Percentiles rank a stretch among this genome's conserved stretches.
These are phyloP conservation scores for Mycena rosella DNA, from an alignment of 768 basidiomycete species.

Conservation along the genomic window DNA sequence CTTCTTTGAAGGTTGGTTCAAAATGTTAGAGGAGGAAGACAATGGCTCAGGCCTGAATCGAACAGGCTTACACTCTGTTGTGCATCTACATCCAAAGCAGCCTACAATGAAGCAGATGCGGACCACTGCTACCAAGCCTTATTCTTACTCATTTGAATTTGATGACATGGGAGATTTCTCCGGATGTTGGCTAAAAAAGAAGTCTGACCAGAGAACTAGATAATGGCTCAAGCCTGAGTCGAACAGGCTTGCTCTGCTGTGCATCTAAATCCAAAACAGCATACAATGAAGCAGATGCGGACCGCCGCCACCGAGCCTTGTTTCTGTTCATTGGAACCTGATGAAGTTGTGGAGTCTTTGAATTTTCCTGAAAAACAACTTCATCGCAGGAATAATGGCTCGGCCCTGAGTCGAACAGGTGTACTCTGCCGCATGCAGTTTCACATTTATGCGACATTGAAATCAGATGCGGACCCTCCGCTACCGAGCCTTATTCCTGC, in stretches of 20 bases:
- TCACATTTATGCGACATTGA: too few relatives aligned
- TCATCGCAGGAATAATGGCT: background rate
- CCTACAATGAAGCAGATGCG: background rate
- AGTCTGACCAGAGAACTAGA: too few relatives aligned
- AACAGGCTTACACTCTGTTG: background rate
- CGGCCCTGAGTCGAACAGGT: conserved; percentile 7
- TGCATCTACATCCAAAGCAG: background rate
- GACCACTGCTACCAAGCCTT: conserved; percentile 11
- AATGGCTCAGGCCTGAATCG: conserved; percentile 18
- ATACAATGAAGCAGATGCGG: conserved; percentile 2
- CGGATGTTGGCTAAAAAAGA: too few relatives aligned
- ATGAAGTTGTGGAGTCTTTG: too few relatives aligned
- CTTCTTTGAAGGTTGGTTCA: too few relatives aligned
- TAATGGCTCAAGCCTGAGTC: conserved; percentile 12
- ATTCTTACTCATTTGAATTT: background rate
- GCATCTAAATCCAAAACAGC: too few relatives aligned
- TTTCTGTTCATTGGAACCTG: background rate
- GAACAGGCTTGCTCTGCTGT: background rate
- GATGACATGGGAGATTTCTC: too few relatives aligned
- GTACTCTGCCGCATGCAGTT: background rate
- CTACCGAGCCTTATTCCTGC: conserved; percentile 3
- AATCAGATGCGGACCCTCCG: conserved; percentile 7
- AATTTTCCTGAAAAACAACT: background rate
- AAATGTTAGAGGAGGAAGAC: too few relatives aligned
- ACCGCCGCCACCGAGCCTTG: conserved; percentile 1